Base-by-base conservation (phyloP, 2,329 filamentous ascomycete species). In the Curvularia sp. region DNA sequence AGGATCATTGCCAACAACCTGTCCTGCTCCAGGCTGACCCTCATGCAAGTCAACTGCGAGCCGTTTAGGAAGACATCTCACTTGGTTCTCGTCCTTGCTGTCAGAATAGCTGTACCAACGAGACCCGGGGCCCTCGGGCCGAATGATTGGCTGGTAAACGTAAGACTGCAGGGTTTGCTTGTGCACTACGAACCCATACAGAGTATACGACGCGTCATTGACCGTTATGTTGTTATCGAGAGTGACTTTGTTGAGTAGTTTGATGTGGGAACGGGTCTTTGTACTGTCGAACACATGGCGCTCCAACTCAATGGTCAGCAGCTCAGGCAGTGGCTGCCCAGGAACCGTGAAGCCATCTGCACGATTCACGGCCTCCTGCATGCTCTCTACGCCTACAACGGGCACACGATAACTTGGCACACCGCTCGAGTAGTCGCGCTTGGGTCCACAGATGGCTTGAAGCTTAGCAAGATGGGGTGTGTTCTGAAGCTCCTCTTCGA, bases 181-280 rank as follows among this genome's bases (percentile, higher is more conserved):
- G 66, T 89, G 86, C 2, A 86, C 84, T 31, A 88, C 76, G 61
- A 88, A 84, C 3, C 85, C 85, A 62, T 86, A 88, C 0, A 89
- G 79, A 1, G 81, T 82, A 66, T 88, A 89, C 10, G 77, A 70
- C 12, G 75, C 77, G 8, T 70, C 77, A 26, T 78, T 68, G n/a
- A 87, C 72, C 43, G 79, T 79, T 26, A 88, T 69, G 10, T 80
- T 74, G 53, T 88, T 85, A 52, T 87, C 79, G 13, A 88, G 65
- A 2, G 80, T 77, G n/a, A 89, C 83, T 42, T 80, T 81, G 67
- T 87, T 82, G 51, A 83, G 79, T 5, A 86, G 69, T 61, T 88
- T 82, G 49, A 83, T 81, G 82, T 86, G 88, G 28, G 83, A 81
- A 2, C 85, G 82, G 33, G 80, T 78, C 4, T 77, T 76, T 49